Evolutionary conservation across 371 early-diverging fungal species (phyloP).

Genomic region (Syncephalastrum monosporum): DNA sequence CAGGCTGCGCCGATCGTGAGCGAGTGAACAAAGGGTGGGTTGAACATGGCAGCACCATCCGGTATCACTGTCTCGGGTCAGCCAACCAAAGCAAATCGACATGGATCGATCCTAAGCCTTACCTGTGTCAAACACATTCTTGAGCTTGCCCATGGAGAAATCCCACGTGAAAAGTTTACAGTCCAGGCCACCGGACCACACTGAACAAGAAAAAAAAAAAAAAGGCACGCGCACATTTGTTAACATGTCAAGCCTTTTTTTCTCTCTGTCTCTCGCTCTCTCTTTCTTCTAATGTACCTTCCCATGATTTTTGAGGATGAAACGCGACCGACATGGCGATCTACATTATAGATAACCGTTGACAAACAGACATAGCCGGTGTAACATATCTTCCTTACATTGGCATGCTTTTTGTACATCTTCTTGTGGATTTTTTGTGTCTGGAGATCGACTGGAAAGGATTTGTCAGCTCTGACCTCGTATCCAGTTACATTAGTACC

Average conservation of each 20-base stretch:
- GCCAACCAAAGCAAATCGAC: too few relatives aligned
- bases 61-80: too few relatives aligned
- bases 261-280: background rate
- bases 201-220: slow-evolving; percentile 13
- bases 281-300: slow-evolving; percentile 23
- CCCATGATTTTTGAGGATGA: slow-evolving; percentile 43
- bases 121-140: slow-evolving; percentile 33
- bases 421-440: slow-evolving; percentile 41
- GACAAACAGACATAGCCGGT: background rate
- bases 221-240: background rate
- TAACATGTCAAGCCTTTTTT: background rate
- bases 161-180: slow-evolving; percentile 45
- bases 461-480: background rate
- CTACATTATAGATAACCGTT: slow-evolving; percentile 11
- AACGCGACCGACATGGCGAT: slow-evolving; percentile 48
- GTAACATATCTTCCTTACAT: slow-evolving; percentile 17
- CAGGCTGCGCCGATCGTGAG: slow-evolving; percentile 27
- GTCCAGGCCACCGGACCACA: slow-evolving; percentile 54
- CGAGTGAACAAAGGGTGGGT: slow-evolving; percentile 49
- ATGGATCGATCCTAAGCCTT: background rate
- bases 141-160: slow-evolving; percentile 36
- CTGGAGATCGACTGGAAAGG: slow-evolving; percentile 35
- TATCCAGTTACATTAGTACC: slow-evolving; percentile 12
- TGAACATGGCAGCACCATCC: slow-evolving; percentile 29
- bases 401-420: slow-evolving; percentile 35